These are phyloP conservation scores for Udeniomyces megalosporus DNA, from an alignment of 768 basidiomycete genomes.

Conservation along the genomic window DNA sequence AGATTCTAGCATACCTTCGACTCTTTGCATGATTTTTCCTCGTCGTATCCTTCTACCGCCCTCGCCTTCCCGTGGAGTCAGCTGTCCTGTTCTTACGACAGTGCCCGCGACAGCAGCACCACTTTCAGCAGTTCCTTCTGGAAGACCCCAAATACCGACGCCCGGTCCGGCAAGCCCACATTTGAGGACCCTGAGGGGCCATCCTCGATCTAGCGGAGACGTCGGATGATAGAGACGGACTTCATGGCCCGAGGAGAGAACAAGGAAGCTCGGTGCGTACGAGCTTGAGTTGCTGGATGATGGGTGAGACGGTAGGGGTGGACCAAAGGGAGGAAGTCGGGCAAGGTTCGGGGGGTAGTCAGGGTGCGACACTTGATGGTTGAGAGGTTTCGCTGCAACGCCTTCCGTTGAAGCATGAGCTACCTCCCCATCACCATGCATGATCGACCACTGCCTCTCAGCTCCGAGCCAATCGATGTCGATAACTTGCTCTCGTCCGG, in stretches of 20 bases:
- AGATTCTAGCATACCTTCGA: background rate
- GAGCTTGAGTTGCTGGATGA: background rate
- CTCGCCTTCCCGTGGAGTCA: no score
- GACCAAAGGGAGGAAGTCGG: background rate
- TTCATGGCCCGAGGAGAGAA: background rate
- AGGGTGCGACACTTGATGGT: no score
- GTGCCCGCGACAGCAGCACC: background rate
- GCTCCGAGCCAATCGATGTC: background rate
- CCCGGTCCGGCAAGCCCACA: background rate
- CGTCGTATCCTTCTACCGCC: background rate
- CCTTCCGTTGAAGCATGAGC: no score
- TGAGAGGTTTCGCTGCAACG: no score
- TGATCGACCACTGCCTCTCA: background rate
- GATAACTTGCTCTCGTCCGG: background rate
- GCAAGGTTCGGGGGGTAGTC: background rate
- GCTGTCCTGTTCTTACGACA: background rate
- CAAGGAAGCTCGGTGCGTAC: background rate
- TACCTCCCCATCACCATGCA: no score
- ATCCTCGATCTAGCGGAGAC: background rate
- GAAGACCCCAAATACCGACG: background rate
- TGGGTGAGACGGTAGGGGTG: background rate
- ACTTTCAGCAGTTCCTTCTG: background rate
- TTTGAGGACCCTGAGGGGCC: background rate
- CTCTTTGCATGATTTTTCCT: background rate
- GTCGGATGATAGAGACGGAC: background rate